Evolutionary conservation across 352 stramenopile species (phyloP), one percentile per base, ranked within the genome.

Genomic region (Pythium scleroteichum): DNA sequence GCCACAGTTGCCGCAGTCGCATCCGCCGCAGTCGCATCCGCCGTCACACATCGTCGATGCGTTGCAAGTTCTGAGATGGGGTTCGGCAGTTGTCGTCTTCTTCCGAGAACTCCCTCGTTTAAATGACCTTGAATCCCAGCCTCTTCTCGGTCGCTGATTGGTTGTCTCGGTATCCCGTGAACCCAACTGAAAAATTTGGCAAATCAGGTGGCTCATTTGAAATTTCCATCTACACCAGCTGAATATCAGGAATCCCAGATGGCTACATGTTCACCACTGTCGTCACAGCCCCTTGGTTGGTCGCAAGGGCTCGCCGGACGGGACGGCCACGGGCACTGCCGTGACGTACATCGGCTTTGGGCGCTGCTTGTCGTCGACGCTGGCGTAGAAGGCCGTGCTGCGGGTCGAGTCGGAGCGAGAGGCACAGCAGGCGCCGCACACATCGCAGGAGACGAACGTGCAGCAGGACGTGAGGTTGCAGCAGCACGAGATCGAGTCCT

Each of bases 401-500:
- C 4, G 10, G 23, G 22, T 39, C 19, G 17, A 16, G 39, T 47
- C 22, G 6, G 13, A 1, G 33, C 35, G 4, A 29, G 8, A 23
- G 32, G 13, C 20, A 14, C 52, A 35, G 52, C 52, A 59, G 14
- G 39, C 19, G 13, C 7, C 20, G 13, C 54, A 62, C 10, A 54
- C 24, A 16, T 62, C 54, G 45, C 44, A 62, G 20, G 23, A 49
- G 19, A 62, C 54, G 22, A 49, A 19, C 44, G 54, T 27, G 45
- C 54, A 62, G 54, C 54, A 62, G 22, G 44, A 62, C 32, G 33
- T 54, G 1, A 47, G 2, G 39, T 62, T 46, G 46, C 44, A 53
- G 35, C 54, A 62, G 45, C 54, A 62, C 3, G 2, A 22, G 32
- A 62, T 19, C 29, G 24, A 38, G 35, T 62, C 42, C 20, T 62